Percentiles rank a stretch among this genome's conserved stretches.
Evolutionary conservation across 306 rosid genomes (phyloP).

Genomic region (Castanea crenata): DNA sequence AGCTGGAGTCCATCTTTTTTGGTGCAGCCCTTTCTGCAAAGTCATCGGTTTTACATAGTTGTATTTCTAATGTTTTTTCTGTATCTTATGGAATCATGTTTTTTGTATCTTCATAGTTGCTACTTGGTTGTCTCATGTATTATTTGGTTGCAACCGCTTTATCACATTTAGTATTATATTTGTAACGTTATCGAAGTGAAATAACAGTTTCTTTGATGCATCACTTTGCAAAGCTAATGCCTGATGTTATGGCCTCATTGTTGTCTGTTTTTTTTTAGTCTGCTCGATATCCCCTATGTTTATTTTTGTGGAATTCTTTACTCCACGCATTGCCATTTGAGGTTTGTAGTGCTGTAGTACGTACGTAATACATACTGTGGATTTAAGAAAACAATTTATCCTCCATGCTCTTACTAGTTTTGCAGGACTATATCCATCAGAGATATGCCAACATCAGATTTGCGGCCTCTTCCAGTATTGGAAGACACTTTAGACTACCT

Average conservation of each 20-base stretch:
- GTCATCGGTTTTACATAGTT: not conserved
- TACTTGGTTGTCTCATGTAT: not conserved
- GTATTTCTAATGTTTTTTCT: not conserved
- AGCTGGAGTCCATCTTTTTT: not conserved
- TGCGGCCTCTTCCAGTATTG: conserved; percentile 75
- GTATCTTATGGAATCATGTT: not conserved
- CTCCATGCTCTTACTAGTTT: conserved; percentile 47
- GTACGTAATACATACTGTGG: too few species aligned
- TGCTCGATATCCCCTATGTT: not conserved
- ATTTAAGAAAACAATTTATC: conserved; percentile 7
- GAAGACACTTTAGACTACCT: conserved; percentile 70
- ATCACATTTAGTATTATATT: not conserved
- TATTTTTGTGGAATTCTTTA: not conserved
- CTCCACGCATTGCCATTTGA: not conserved
- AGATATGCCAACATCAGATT: conserved; percentile 61
- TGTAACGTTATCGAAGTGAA: not conserved
- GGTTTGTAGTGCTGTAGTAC: not conserved
- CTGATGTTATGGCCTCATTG: not conserved
- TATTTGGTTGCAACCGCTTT: not conserved
- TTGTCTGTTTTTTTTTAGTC: not conserved
- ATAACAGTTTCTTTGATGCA: not conserved
- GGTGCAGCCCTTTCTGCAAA: not conserved
- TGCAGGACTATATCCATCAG: conserved; percentile 78
- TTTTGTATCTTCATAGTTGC: not conserved
- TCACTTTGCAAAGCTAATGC: not conserved